Evolutionary conservation across 1,284 basidiomycete genomes (phyloP).

Genomic region (Rugosomyces carneus): DNA sequence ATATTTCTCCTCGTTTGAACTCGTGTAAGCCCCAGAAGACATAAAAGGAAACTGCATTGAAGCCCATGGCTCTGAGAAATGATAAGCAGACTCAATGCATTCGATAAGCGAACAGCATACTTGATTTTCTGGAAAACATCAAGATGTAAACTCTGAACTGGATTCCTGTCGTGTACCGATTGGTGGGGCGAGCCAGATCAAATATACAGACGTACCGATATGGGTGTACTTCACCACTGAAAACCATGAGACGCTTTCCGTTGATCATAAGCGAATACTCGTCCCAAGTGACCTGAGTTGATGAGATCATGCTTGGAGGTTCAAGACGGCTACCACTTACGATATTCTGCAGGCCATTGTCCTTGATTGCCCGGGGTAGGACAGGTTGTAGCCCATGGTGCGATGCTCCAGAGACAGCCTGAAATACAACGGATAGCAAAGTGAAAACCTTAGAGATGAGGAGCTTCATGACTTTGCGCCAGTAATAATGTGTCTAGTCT

Average conservation of each 20-base stretch:
- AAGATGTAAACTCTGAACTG: slow-evolving; percentile 35
- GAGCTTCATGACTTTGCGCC: slow-evolving; percentile 11
- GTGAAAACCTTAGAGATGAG: slow-evolving; percentile 10
- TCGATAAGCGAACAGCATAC: slow-evolving; percentile 12
- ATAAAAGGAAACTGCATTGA: slow-evolving; percentile 42
- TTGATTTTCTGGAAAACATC: slow-evolving; percentile 42
- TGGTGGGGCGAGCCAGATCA: background rate
- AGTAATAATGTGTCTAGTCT: no score
- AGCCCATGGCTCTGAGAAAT: slow-evolving; percentile 30
- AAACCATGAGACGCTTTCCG: slow-evolving; percentile 38
- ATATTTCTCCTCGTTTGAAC: slow-evolving; percentile 37
- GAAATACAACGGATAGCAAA: slow-evolving; percentile 10
- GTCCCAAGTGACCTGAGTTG: slow-evolving; percentile 36
- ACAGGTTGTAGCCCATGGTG: slow-evolving; percentile 5
- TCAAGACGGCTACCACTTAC: slow-evolving; percentile 12
- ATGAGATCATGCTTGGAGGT: background rate
- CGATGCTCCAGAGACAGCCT: slow-evolving; percentile 9
- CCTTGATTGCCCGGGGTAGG: slow-evolving; percentile 14
- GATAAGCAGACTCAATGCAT: background rate
- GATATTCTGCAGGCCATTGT: slow-evolving; percentile 21
- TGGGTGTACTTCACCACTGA: slow-evolving; percentile 44
- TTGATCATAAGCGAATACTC: slow-evolving; percentile 43
- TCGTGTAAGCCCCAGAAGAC: slow-evolving; percentile 41
- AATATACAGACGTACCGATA: slow-evolving; percentile 28
- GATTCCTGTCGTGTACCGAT: slow-evolving; percentile 24